Evolutionary conservation across 306 rosid species (phyloP).

Genomic region (Lathyrus tuberosus): DNA sequence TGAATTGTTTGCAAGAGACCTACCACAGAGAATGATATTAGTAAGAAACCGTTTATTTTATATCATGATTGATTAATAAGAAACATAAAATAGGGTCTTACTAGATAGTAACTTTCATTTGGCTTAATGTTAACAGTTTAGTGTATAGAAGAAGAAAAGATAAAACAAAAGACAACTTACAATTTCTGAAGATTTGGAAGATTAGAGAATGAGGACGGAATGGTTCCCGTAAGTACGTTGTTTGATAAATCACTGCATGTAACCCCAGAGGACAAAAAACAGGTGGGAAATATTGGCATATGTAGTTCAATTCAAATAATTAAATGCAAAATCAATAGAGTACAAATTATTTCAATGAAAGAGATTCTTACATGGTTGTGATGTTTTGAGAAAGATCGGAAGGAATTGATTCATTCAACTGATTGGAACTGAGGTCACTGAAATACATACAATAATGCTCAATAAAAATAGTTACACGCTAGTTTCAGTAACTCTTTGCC

Average conservation of each 20-base stretch:
- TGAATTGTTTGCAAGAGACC: conserved; percentile 85
- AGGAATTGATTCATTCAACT: conserved; percentile 76
- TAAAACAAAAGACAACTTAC: conserved; percentile 52
- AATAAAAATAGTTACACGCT: conserved; percentile 27
- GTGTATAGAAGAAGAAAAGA: conserved; percentile 4
- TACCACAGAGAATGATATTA: conserved; percentile 47
- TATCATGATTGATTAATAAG: conserved; percentile 29
- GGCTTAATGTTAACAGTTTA: conserved; percentile 14
- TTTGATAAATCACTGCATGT: conserved; percentile 69
- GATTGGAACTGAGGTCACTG: conserved; percentile 88
- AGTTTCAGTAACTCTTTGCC: background rate
- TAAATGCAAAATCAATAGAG: conserved; percentile 4
- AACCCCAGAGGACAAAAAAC: conserved; percentile 27
- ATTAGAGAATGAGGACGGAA: conserved; percentile 65
- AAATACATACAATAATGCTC: conserved; percentile 41
- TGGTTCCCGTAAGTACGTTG: conserved; percentile 69
- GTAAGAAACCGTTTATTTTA: conserved; percentile 24
- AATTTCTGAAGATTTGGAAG: conserved; percentile 71
- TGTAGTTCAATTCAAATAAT: conserved; percentile 30
- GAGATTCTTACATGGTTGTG: conserved; percentile 83
- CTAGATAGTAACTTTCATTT: conserved; percentile 8
- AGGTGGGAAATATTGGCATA: background rate
- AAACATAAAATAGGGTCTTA: conserved; percentile 7
- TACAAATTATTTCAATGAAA: conserved; percentile 32
- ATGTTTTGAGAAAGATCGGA: conserved; percentile 57